Conservation (phyloP, 306 rosid species). For the Gynostemma pentaphyllum region DNA sequence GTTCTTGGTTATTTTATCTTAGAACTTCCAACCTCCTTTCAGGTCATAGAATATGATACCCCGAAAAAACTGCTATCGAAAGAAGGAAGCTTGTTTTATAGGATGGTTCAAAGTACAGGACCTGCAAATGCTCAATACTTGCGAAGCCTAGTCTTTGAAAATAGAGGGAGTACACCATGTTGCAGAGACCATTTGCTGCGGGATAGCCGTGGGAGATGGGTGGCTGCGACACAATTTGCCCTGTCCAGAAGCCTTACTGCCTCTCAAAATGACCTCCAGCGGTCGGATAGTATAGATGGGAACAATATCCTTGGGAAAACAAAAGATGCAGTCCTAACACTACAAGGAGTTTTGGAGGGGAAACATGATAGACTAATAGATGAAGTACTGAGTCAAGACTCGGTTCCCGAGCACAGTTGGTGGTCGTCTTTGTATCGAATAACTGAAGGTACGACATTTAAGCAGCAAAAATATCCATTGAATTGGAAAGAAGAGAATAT, state of each 20-base stretch:
- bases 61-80: slow-evolving; percentile 44
- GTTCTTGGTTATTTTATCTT: not conserved
- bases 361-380: slow-evolving; percentile 58
- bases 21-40: not conserved
- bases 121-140: slow-evolving; percentile 67
- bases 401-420: slow-evolving; percentile 50
- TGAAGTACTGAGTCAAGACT: slow-evolving; percentile 24
- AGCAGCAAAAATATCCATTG: too few species aligned
- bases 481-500: too few species aligned
- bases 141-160: slow-evolving; percentile 35
- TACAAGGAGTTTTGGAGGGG: slow-evolving; percentile 71
- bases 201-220: slow-evolving; percentile 28
- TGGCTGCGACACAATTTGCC: slow-evolving; percentile 55
- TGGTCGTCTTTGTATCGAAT: slow-evolving; percentile 58
- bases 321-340: slow-evolving; percentile 51
- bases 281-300: slow-evolving; percentile 16
- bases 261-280: slow-evolving; percentile 41
- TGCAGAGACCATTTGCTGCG: slow-evolving; percentile 13
- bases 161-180: slow-evolving; percentile 10
- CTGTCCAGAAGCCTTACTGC: slow-evolving; percentile 60
- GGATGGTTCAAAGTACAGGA: slow-evolving; percentile 85
- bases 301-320: slow-evolving; percentile 35
- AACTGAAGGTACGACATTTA: slow-evolving; percentile 47
- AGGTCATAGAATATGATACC: slow-evolving; percentile 61
- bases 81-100: slow-evolving; percentile 54